Evolutionary conservation across 2,329 filamentous ascomycete genomes (phyloP), one percentile per base, ranked within the genome.

Genomic region (Eutypella sp.): DNA sequence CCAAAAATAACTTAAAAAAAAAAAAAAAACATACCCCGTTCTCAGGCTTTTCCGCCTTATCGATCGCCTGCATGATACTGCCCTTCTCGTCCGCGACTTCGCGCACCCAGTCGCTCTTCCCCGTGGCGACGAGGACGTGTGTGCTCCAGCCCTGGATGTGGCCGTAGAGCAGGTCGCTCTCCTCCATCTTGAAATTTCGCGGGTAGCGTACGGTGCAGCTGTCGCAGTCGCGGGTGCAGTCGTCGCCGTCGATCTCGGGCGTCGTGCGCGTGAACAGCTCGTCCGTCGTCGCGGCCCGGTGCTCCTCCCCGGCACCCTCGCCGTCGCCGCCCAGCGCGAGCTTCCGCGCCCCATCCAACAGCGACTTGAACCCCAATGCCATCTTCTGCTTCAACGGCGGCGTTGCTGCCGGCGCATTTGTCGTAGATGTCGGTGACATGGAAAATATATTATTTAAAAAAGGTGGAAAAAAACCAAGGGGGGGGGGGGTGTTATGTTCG

Each of bases 101-200:
- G 49, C 88, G 72, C 61, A 92, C 86, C 93, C 93, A 99, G 68
- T 99, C 93, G 22, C 84, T 79, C 78, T 96, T 96, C 50, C 90
- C 89, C n/a, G 93, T 99, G 20, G 89, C 93, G 15, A 97, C 89
- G 25, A 99, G 72, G 50, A 96, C 64, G 68, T 99, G 93, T 18
- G 90, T 93, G 59, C 81, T 84, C 87, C 89, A 97, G 29, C 83
- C 89, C 60, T 89, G 87, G 51, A 96, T 79, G 48, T 87, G 75
- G 1, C 92, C 93, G 62, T 95, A 97, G 41, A 99, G 70, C 57
- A 83, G 73, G 62, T 96, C 89, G 6, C 76, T 71, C 64, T 85
- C 79, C 47, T 97, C 87, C 45, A 96, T 81, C 60, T 84, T 82
- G 69, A 85, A 85, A 29, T 67, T 67, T 49, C 72, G 73, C 31